These are phyloP conservation scores for Phytophthora hybrid DNA, from an alignment of 352 stramenopile species.

Conservation along the genomic window DNA sequence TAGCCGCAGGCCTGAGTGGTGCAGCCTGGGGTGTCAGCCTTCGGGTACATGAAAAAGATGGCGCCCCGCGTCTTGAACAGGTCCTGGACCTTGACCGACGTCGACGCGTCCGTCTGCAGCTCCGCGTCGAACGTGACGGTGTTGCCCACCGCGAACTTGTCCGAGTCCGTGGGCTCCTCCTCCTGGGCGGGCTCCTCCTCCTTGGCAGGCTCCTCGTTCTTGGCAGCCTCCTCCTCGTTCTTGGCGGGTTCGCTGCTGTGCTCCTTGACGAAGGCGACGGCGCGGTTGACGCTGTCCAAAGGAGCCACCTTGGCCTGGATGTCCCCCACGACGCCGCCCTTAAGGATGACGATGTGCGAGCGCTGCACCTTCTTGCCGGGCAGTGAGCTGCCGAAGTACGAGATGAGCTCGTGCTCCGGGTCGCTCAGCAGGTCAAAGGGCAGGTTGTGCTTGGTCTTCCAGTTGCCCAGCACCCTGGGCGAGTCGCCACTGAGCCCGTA, in stretches of 20 bases:
- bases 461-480: constrained; percentile 75
- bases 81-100: constrained; percentile 69
- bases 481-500: constrained; percentile 85
- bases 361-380: constrained; percentile 82
- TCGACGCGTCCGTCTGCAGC: constrained; percentile 71
- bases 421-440: constrained; percentile 87
- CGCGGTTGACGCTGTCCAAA: constrained; percentile 74
- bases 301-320: constrained; percentile 84
- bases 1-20: constrained; percentile 87
- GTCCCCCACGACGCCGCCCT: constrained; percentile 81
- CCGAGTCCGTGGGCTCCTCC: constrained; percentile 21
- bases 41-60: constrained; percentile 92
- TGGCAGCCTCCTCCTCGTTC: constrained; percentile 14
- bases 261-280: constrained; percentile 77
- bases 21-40: constrained; percentile 86
- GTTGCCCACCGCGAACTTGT: constrained; percentile 54
- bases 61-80: constrained; percentile 77
- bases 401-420: constrained; percentile 82
- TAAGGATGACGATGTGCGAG: constrained; percentile 86
- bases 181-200: constrained; percentile 25
- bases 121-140: constrained; percentile 67
- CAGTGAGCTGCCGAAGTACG: constrained; percentile 89
- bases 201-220: constrained; percentile 20
- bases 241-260: constrained; percentile 27
- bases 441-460: constrained; percentile 83